Evolutionary conservation across 805 yeast species (phyloP).

Genomic region (Clavispora carvajalis): DNA sequence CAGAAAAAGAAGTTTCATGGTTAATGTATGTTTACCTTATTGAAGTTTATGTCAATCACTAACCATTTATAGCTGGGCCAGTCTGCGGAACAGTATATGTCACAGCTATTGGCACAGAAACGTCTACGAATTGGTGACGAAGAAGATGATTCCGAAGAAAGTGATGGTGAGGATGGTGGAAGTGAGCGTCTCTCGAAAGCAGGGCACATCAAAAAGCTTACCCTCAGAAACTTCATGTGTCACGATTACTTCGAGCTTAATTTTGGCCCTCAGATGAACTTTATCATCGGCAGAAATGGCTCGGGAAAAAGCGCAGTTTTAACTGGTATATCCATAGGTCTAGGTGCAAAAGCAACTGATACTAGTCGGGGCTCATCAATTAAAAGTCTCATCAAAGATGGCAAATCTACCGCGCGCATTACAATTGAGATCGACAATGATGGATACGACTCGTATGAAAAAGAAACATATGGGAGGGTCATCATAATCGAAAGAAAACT

Average conservation of each 20-base stretch:
- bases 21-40: neutral
- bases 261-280: conserved; percentile 76
- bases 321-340: conserved; percentile 80
- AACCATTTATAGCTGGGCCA: conserved; percentile 11
- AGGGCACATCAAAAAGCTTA: conserved; percentile 64
- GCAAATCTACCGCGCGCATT: conserved; percentile 63
- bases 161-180: conserved; percentile 12
- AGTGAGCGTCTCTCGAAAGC: conserved; percentile 35
- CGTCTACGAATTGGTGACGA: conserved; percentile 7
- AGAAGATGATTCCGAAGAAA: conserved; percentile 12
- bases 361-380: conserved; percentile 80
- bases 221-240: conserved; percentile 79
- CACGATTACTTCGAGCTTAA: conserved; percentile 74
- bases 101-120: conserved; percentile 14
- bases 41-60: neutral
- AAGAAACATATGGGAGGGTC: conserved; percentile 59
- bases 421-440: conserved; percentile 58
- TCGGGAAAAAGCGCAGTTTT: conserved; percentile 86
- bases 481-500: conserved; percentile 69
- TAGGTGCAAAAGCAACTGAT: conserved; percentile 83
- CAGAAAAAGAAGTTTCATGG: neutral
- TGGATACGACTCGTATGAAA: conserved; percentile 61
- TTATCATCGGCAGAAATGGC: conserved; percentile 87
- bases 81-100: conserved; percentile 16
- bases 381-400: conserved; percentile 70